phyloP scores from a whole-genome alignment of 345 rosid genomes.

The Eucalyptus albens region DNA sequence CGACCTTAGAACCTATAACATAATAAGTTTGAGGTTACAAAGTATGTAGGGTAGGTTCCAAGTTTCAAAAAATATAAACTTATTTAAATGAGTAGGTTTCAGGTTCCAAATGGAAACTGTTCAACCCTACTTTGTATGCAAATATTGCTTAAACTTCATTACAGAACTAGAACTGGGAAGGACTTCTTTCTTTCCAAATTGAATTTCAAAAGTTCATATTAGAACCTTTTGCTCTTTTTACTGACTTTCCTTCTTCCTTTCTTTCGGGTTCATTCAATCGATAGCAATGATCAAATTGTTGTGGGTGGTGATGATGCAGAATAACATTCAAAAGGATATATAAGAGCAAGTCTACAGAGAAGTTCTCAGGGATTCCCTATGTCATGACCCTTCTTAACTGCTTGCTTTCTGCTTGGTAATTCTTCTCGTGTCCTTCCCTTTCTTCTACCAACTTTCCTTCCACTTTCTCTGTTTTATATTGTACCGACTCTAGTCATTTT shows the following conservation, averaged over 20 bases:
- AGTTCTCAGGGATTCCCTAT: conserved; percentile 92
- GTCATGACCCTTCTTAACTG: conserved; percentile 92
- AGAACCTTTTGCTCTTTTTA: background rate
- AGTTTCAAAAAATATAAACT: too few species aligned
- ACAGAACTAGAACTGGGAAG: background rate
- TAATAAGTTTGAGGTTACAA: too few species aligned
- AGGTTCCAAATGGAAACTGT: accelerated
- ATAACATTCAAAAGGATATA: conserved; percentile 78
- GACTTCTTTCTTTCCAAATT: background rate
- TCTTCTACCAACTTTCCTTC: background rate
- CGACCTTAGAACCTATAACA: too few species aligned
- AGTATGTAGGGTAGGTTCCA: accelerated
- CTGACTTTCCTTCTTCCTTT: background rate
- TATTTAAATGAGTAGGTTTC: too few species aligned
- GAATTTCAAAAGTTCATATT: background rate
- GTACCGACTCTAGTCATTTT: background rate
- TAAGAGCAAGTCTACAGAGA: conserved; percentile 61
- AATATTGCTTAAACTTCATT: background rate
- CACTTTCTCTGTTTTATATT: background rate
- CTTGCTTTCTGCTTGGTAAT: conserved; percentile 93
- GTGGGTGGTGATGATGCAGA: conserved; percentile 15
- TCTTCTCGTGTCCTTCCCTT: background rate
- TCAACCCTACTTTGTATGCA: background rate
- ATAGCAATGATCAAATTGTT: background rate
- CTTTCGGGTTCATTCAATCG: background rate